Percentiles rank a stretch among this genome's conserved stretches.
Conservation (phyloP, 2,329 filamentous ascomycete genomes). For the Zymoseptoria crescenta region DNA sequence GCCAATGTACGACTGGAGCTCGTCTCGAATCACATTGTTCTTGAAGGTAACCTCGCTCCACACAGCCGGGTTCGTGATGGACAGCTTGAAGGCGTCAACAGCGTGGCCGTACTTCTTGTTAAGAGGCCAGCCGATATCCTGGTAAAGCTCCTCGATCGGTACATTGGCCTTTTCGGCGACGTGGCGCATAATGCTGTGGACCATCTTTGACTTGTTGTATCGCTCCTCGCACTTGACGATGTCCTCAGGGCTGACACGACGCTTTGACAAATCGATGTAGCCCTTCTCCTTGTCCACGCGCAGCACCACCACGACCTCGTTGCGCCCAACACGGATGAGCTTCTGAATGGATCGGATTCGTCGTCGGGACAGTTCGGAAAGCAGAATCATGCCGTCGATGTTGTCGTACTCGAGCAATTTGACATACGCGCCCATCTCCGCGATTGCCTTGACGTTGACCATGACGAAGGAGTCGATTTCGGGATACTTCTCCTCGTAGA, state of each 20-base stretch:
- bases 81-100: constrained; percentile 97
- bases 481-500: constrained; percentile 95
- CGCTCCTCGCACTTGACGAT: constrained; percentile 97
- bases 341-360: constrained; percentile 99
- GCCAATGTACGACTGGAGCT: constrained; percentile 90
- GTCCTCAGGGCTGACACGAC: constrained; percentile 93
- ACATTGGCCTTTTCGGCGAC: constrained; percentile 93
- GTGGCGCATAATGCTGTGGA: constrained; percentile 97
- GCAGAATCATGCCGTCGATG: constrained; percentile 99
- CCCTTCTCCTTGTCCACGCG: constrained; percentile 99
- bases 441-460: constrained; percentile 99
- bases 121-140: constrained; percentile 91
- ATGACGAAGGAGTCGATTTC: constrained; percentile 99
- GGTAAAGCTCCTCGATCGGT: constrained; percentile 91
- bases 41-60: constrained; percentile 92
- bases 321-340: constrained; percentile 93
- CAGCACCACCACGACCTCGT: constrained; percentile 96
- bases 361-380: constrained; percentile 93
- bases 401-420: constrained; percentile 99
- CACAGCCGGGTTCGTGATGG: constrained; percentile 94
- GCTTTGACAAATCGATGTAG: constrained; percentile 98
- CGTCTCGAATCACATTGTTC: constrained; percentile 73
- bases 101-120: constrained; percentile 97
- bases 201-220: constrained; percentile 99
- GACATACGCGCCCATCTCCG: constrained; percentile 99